phyloP scores from a whole-genome alignment of 1,139 yeast genomes.

The Geotrichum carabidarum region DNA sequence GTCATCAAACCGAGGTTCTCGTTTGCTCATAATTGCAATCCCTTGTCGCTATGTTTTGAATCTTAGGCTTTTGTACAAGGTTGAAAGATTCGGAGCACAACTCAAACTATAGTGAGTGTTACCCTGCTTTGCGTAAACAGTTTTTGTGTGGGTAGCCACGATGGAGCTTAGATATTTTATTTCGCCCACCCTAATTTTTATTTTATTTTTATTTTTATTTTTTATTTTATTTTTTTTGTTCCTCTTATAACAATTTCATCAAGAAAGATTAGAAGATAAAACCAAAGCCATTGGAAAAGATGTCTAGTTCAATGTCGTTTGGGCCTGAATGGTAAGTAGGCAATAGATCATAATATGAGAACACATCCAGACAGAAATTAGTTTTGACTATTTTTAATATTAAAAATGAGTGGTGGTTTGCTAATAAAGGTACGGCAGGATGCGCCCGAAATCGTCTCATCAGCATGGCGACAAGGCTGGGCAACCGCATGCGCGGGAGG shows the following conservation, averaged over 20 bases:
- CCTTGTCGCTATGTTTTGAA: background rate
- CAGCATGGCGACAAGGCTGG: background rate
- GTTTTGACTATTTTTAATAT: background rate
- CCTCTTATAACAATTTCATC: background rate
- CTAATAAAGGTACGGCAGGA: constrained; percentile 1
- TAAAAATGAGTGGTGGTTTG: background rate
- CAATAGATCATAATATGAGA: background rate
- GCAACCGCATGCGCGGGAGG: background rate
- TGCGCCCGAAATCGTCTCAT: constrained; percentile 14
- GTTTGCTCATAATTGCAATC: constrained; percentile 7
- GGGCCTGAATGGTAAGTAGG: constrained; percentile 21
- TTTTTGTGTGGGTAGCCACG: no score
- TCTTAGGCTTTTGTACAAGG: background rate
- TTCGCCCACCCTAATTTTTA: no score
- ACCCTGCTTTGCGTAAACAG: background rate
- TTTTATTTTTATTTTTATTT: background rate
- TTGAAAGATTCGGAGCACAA: background rate
- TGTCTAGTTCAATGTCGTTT: constrained; percentile 23
- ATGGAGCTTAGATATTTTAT: background rate
- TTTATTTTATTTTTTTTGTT: background rate
- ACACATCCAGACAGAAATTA: no score
- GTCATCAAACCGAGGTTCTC: constrained; percentile 5
- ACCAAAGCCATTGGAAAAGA: background rate
- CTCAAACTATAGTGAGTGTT: background rate
- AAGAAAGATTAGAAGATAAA: background rate